Evolutionary conservation across 2,329 filamentous ascomycete species (phyloP).

Genomic region (Phialemonium atrogriseum): DNA sequence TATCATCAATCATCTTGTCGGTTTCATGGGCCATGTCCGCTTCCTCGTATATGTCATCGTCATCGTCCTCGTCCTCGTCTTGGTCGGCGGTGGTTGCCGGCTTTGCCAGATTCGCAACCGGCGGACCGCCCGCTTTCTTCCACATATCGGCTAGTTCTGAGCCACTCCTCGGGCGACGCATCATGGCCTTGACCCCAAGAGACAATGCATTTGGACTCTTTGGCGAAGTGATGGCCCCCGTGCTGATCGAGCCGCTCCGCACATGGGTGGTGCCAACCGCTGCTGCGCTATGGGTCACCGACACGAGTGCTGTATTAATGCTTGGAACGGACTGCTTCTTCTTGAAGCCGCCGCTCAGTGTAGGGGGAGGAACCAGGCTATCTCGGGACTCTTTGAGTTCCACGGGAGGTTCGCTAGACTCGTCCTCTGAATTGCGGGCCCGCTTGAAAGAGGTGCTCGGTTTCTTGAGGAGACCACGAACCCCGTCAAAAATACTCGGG

Average conservation of each 20-base stretch:
- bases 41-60: constrained; percentile 57
- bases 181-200: constrained; percentile 36
- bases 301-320: constrained; percentile 50
- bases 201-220: constrained; percentile 40
- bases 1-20: constrained; percentile 53
- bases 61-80: constrained; percentile 39
- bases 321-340: constrained; percentile 43
- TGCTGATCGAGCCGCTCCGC: constrained; percentile 53
- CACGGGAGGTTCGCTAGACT: constrained; percentile 16
- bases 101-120: constrained; percentile 39
- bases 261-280: constrained; percentile 49
- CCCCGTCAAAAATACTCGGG: constrained; percentile 44
- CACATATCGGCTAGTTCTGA: constrained; percentile 43
- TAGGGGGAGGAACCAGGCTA: constrained; percentile 42
- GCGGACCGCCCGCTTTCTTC: constrained; percentile 45
- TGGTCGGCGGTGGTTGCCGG: constrained; percentile 17
- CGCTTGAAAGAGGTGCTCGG: constrained; percentile 42
- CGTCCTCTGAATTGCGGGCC: constrained; percentile 28
- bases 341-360: constrained; percentile 35
- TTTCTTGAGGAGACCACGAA: constrained; percentile 41
- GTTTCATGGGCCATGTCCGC: constrained; percentile 54
- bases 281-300: constrained; percentile 45
- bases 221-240: constrained; percentile 42
- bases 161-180: constrained; percentile 49
- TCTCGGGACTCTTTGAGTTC: constrained; percentile 33